Conservation (phyloP, 345 rosid species). For the Eucalyptus grandis region DNA sequence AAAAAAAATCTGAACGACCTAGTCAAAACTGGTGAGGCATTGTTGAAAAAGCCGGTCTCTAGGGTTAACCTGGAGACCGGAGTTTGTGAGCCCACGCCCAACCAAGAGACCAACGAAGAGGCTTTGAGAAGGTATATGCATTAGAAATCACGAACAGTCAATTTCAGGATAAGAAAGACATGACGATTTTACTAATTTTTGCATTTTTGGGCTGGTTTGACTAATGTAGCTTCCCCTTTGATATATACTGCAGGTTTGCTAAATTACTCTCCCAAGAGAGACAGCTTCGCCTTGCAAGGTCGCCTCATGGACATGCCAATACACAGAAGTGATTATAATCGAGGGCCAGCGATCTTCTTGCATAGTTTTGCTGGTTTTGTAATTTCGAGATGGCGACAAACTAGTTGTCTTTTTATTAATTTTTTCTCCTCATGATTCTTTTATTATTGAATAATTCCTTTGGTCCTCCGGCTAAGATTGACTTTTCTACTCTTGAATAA, state of each 20-base stretch:
- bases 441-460: not conserved
- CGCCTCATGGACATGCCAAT: conserved; percentile 5
- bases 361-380: not conserved
- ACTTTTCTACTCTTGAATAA: not conserved
- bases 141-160: not conserved
- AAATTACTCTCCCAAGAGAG: conserved; percentile 49
- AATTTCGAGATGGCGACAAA: not conserved
- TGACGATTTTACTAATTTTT: not conserved
- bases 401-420: not conserved
- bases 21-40: conserved; percentile 35
- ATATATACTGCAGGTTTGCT: conserved; percentile 29
- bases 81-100: conserved; percentile 6
- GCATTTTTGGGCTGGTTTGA: not conserved
- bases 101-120: conserved; percentile 30
- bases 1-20: conserved; percentile 44
- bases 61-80: conserved; percentile 56
- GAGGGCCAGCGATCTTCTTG: not conserved
- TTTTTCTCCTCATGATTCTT: not conserved
- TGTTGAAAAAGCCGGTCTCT: conserved; percentile 44
- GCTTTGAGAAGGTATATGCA: conserved; percentile 21
- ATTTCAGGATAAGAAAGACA: not conserved
- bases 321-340: not conserved
- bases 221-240: not conserved
- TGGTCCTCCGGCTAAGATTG: not conserved
- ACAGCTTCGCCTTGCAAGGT: conserved; percentile 25